Conservation (phyloP, 139 green algal species). For the Gonium pectorale region DNA sequence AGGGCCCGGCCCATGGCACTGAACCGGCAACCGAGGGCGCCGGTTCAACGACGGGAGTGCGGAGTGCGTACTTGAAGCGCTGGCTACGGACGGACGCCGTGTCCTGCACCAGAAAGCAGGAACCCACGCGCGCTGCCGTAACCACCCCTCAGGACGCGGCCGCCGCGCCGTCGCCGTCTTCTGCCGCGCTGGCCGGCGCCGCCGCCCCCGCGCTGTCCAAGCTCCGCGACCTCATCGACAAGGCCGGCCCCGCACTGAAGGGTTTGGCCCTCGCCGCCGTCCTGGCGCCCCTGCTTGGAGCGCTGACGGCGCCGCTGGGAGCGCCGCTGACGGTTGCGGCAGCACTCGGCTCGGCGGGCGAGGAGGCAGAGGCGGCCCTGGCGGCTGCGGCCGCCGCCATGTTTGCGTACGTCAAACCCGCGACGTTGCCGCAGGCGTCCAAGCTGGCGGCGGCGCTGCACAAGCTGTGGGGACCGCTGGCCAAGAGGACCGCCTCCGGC, state of each 20-base stretch:
- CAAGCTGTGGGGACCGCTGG: constrained; percentile 32
- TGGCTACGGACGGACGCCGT: too few relatives aligned
- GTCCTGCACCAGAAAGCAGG: too few relatives aligned
- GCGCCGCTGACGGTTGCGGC: not conserved
- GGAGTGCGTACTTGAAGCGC: too few relatives aligned
- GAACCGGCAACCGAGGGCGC: too few relatives aligned
- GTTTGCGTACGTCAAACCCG: constrained; percentile 29
- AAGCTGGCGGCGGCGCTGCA: constrained; percentile 40
- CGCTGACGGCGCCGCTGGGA: constrained; percentile 9
- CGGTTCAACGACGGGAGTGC: too few relatives aligned
- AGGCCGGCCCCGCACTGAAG: constrained; percentile 27
- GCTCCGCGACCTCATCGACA: constrained; percentile 39
- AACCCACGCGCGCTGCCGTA: not conserved
- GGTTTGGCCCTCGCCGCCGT: not conserved
- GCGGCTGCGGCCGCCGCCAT: not conserved
- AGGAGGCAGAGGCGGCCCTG: not conserved
- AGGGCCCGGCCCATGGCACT: too few relatives aligned
- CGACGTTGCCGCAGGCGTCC: constrained; percentile 11
- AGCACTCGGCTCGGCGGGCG: not conserved
- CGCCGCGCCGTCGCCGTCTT: too few relatives aligned
- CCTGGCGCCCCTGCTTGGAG: constrained; percentile 3
- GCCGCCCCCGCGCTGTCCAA: constrained; percentile 6
- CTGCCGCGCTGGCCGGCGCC: not conserved
- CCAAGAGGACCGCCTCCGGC: not conserved
- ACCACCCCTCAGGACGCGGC: not conserved